phyloP scores from a whole-genome alignment of 768 basidiomycete species.

The Fomitopsis serialis region DNA sequence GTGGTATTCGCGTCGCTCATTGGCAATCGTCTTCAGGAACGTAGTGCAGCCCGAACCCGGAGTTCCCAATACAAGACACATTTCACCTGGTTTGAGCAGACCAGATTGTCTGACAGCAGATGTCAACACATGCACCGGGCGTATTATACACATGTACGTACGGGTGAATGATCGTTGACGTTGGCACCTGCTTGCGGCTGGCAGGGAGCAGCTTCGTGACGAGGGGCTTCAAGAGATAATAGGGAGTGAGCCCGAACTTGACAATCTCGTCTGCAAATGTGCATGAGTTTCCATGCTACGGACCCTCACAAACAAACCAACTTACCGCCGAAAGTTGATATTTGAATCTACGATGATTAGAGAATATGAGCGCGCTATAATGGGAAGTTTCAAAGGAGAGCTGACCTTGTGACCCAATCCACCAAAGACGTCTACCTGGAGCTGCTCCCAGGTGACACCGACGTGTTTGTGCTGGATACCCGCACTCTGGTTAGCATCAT shows the following conservation, averaged over 20 bases:
- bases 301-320: slow-evolving; percentile 14
- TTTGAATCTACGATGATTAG: slow-evolving; percentile 50
- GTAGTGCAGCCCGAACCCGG: slow-evolving; percentile 85
- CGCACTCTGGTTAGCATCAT: slow-evolving; percentile 57
- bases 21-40: slow-evolving; percentile 80
- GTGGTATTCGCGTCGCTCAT: slow-evolving; percentile 62
- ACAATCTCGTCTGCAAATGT: slow-evolving; percentile 40
- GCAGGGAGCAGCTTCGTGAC: slow-evolving; percentile 35
- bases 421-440: slow-evolving; percentile 58
- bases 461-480: slow-evolving; percentile 75
- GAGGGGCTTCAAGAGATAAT: slow-evolving; percentile 42
- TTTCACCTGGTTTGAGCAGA: slow-evolving; percentile 72
- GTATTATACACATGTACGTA: slow-evolving; percentile 18
- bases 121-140: neutral
- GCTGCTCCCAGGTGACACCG: slow-evolving; percentile 68
- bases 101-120: slow-evolving; percentile 48
- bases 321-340: slow-evolving; percentile 56
- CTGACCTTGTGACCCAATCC: slow-evolving; percentile 51
- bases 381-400: neutral
- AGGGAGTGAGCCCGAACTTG: slow-evolving; percentile 46
- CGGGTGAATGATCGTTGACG: slow-evolving; percentile 58
- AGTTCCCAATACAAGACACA: slow-evolving; percentile 81
- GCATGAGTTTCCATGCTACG: neutral
- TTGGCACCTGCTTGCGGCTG: slow-evolving; percentile 25
- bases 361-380: too few relatives aligned